Base-by-base conservation (phyloP, 495 filamentous ascomycete species). In the Penicillium daleae region DNA sequence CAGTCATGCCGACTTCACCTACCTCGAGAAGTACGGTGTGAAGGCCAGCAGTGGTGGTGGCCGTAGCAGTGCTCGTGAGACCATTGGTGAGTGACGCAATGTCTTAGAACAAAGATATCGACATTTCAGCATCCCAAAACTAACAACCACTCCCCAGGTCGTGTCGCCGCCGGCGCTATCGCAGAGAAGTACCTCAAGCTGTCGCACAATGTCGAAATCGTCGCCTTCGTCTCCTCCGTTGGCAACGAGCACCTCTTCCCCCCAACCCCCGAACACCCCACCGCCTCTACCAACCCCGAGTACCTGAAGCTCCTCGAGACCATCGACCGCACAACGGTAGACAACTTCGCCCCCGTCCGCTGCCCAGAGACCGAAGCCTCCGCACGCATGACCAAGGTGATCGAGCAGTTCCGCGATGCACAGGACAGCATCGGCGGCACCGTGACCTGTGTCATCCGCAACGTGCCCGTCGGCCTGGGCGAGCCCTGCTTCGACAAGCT, bases 401-500 rank as follows among this genome's bases (percentile, higher is more conserved):
- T 99, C 67, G 90, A 89, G 62, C 83, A 87, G 10, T 97, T 88
- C 83, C 85, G 89, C 37, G 91, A 96, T 71, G 83, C 84, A 66
- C 64, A 78, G 59, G 94, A 99, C 81, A 96, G 91, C 78, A 97
- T 97, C 66, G 95, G 95, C 59, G 95, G 95, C 39, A 96, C 92
- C 17, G 94, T 99, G 3, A 97, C 92, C 27, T 99, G 95, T 74
- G 93, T 98, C 13, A 96, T 99, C 73, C 87, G 91, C 69, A 96
- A 97, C 68, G 86, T 88, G 3, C 95, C 95, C 19, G 84, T 84
- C 54, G 96, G 95, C 1, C 84, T 99, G 3, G 95, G 95, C 40
- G 95, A 99, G 82, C 95, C 95, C 7, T 90, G 87, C 75, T 99
- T 99, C 78, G 92, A 97, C 74, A 98, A 98, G 80, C 83, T 99